Evolutionary conservation across 495 filamentous ascomycete genomes (phyloP).

Genomic region (Chaetomium tenue): DNA sequence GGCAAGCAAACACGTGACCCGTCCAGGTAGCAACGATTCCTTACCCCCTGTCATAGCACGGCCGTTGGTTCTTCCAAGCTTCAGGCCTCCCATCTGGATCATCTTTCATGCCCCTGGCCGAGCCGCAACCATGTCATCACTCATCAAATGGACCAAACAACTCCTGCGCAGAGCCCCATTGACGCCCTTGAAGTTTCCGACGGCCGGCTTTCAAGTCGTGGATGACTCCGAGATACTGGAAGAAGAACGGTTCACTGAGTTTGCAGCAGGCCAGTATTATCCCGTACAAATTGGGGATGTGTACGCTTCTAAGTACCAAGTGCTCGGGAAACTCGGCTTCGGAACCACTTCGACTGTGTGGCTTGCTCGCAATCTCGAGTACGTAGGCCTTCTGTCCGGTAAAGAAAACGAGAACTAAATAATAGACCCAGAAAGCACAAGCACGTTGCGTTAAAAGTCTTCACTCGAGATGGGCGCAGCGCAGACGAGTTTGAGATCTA

Average conservation of each 20-base stretch:
- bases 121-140: too few relatives aligned
- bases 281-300: slow-evolving; percentile 52
- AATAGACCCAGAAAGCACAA: not conserved
- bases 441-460: not conserved
- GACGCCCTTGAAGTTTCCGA: not conserved
- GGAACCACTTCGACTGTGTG: slow-evolving; percentile 55
- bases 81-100: too few relatives aligned
- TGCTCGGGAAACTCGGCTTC: slow-evolving; percentile 55
- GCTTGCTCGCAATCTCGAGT: slow-evolving; percentile 53
- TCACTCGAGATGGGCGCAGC: not conserved
- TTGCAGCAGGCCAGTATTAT: slow-evolving; percentile 37
- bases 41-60: too few relatives aligned
- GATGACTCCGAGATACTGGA: not conserved
- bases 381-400: slow-evolving; percentile 18
- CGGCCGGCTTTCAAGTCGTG: not conserved
- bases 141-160: too few relatives aligned
- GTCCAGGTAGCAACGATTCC: too few relatives aligned
- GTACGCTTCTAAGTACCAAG: slow-evolving; percentile 46
- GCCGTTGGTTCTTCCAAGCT: too few relatives aligned
- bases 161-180: too few relatives aligned
- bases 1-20: too few relatives aligned
- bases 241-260: slow-evolving; percentile 3
- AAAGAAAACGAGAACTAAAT: not conserved
- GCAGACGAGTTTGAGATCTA: slow-evolving; percentile 40
- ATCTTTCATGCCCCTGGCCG: too few relatives aligned